These are phyloP conservation scores for Schizosaccharomyces cryophilus DNA, from an alignment of 805 yeast genomes.

Conservation along the genomic window DNA sequence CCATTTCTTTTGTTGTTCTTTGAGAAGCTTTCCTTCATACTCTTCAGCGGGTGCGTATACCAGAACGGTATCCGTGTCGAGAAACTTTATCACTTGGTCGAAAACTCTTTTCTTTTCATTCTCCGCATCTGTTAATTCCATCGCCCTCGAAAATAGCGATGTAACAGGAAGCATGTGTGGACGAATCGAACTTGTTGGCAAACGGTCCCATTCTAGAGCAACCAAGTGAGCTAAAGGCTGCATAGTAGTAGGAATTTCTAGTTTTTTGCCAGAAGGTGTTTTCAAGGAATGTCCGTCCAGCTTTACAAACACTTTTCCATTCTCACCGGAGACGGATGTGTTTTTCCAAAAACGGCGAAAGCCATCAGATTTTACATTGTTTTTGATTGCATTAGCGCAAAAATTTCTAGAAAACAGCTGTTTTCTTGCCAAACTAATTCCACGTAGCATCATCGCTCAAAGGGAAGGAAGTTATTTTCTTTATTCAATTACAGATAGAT, in stretches of 20 bases:
- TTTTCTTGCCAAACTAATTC: too few species aligned
- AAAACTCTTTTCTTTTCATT: constrained; percentile 28
- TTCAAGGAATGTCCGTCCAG: constrained; percentile 24
- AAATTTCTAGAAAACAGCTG: too few species aligned
- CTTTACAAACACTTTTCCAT: background rate
- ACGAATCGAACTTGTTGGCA: constrained; percentile 38
- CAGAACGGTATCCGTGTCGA: constrained; percentile 83
- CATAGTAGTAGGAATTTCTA: constrained; percentile 37
- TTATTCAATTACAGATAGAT: too few species aligned
- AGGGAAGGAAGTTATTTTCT: too few species aligned
- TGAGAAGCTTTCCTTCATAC: constrained; percentile 59
- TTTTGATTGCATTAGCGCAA: too few species aligned
- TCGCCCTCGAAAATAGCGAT: constrained; percentile 61
- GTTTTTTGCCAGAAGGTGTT: constrained; percentile 58
- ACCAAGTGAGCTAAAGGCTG: constrained; percentile 44
- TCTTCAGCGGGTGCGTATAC: constrained; percentile 63
- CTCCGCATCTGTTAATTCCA: constrained; percentile 28
- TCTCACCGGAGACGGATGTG: background rate
- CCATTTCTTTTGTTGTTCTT: constrained; percentile 56
- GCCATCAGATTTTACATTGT: too few species aligned
- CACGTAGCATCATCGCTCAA: too few species aligned
- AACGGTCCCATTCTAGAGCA: constrained; percentile 66
- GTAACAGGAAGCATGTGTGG: constrained; percentile 70
- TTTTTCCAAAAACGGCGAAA: background rate
- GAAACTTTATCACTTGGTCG: constrained; percentile 42